These are phyloP conservation scores for Erodium maritimum DNA, from an alignment of 345 rosid species.

Conservation along the genomic window DNA sequence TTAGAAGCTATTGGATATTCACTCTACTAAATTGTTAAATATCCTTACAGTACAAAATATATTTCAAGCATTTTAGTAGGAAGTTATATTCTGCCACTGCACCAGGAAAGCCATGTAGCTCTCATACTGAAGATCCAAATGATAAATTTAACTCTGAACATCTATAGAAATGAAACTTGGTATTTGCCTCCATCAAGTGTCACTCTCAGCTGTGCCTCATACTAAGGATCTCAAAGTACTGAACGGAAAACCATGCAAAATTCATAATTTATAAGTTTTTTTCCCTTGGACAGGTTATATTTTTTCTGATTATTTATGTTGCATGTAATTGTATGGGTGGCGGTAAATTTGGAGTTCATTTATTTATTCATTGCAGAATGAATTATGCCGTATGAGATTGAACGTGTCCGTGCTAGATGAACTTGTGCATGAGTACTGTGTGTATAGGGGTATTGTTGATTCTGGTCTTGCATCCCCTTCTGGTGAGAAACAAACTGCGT, in stretches of 20 bases:
- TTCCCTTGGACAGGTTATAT: neutral
- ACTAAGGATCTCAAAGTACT: neutral
- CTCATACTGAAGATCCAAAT: neutral
- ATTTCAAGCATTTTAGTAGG: no score
- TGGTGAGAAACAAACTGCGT: conserved; percentile 25
- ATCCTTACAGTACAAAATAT: no score
- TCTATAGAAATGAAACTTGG: neutral
- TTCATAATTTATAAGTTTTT: no score
- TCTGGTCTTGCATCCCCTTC: conserved; percentile 24
- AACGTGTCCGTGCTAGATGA: conserved; percentile 68
- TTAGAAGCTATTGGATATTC: no score
- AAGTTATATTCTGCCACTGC: no score
- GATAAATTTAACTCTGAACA: neutral
- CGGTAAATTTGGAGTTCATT: neutral
- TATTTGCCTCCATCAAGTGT: neutral
- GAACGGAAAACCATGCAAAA: neutral
- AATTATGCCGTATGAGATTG: conserved; percentile 76
- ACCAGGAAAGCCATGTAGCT: neutral
- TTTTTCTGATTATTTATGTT: neutral
- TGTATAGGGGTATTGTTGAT: conserved; percentile 77
- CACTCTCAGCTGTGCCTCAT: neutral
- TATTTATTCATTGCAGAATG: conserved; percentile 52
- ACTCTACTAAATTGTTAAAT: no score
- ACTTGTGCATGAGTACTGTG: conserved; percentile 80
- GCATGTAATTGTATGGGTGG: neutral